A percentile compares a stretch with the other conserved stretches of the same genome.
phyloP scores from a whole-genome alignment of 129 eudicot genomes.

The Flaveria linearis region DNA sequence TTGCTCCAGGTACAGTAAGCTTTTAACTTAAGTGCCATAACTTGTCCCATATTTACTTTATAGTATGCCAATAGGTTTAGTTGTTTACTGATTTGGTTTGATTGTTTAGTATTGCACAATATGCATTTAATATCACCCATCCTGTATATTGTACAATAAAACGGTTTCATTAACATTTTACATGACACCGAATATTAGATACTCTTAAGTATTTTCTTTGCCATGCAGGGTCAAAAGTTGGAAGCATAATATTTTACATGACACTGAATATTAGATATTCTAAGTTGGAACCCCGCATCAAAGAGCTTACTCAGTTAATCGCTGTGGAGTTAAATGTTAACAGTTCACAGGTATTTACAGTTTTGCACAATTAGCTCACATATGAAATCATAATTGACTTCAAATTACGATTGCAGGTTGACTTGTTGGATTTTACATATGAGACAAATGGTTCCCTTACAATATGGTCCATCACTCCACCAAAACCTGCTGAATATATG shows the following conservation, averaged over 20 bases:
- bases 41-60: constrained; percentile 11
- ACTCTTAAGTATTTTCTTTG: neutral
- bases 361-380: neutral
- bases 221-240: constrained; percentile 65
- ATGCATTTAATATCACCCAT: constrained; percentile 3
- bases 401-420: constrained; percentile 53
- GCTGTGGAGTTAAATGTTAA: constrained; percentile 65
- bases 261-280: constrained; percentile 47
- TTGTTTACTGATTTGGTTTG: constrained; percentile 4
- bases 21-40: constrained; percentile 5
- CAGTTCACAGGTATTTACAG: constrained; percentile 62
- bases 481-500: constrained; percentile 56
- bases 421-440: constrained; percentile 49
- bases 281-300: constrained; percentile 58
- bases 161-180: neutral
- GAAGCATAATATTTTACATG: constrained; percentile 63
- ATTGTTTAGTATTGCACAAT: neutral
- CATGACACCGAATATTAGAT: neutral
- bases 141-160: neutral
- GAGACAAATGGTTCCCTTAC: constrained; percentile 65
- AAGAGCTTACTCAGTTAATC: constrained; percentile 56
- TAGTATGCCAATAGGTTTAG: neutral
- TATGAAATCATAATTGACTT: neutral
- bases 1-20: constrained; percentile 56
- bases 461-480: constrained; percentile 76